Conservation (phyloP, 75 land plant genomes). For the Picea sitchensis region DNA sequence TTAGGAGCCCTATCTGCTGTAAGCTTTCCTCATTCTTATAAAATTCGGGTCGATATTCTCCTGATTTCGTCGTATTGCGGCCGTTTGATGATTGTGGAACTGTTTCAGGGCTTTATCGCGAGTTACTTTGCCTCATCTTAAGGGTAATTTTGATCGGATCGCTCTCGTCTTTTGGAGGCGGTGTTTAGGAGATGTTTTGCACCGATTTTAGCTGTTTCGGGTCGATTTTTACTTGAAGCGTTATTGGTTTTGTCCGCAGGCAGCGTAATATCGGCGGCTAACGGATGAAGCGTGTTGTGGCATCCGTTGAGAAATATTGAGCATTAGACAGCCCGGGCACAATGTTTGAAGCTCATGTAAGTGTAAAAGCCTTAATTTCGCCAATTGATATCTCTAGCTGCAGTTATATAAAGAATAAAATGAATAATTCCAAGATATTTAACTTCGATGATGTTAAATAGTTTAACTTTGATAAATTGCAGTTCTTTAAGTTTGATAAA, state of each 20-base stretch:
- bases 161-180: not conserved
- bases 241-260: no score
- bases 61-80: not conserved
- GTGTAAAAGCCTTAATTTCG: not conserved
- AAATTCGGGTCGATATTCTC: not conserved
- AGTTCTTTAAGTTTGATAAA: no score
- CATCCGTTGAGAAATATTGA: not conserved
- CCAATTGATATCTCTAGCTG: not conserved
- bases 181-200: not conserved
- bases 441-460: not conserved
- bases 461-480: no score
- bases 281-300: not conserved
- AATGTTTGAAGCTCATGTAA: slow-evolving; percentile 12
- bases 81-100: not conserved
- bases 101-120: not conserved
- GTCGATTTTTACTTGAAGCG: not conserved
- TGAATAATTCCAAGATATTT: not conserved
- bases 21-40: no score
- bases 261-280: not conserved
- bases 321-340: not conserved
- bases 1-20: not conserved
- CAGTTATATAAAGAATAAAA: not conserved
- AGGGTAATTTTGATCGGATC: not conserved
- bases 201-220: not conserved
- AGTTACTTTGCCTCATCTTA: not conserved